Evolutionary conservation across 2,329 filamentous ascomycete genomes (phyloP), one percentile per base, ranked within the genome.

Genomic region (Fusarium sp.): DNA sequence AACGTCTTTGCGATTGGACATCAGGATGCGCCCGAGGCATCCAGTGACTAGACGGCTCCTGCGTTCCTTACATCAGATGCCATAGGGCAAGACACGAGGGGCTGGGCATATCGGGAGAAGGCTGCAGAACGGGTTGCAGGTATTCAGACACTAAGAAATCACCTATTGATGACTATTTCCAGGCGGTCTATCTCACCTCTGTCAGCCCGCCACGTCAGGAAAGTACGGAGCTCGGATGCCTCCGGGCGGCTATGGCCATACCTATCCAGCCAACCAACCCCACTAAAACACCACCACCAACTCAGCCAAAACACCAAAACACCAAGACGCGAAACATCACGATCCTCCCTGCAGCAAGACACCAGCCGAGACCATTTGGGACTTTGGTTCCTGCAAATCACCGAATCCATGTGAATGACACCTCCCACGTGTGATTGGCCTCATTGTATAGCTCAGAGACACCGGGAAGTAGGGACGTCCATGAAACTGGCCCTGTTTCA

Each of bases 401-500:
- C 57, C n/a, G 43, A 57, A 38, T n/a, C 67, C 22, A 59, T 40
- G 20, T 35, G 61, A 33, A 67, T 66, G 65, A 32, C 63, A 38
- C 47, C 14, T 47, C 57, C 64, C 32, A 14, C 60, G 47, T 43
- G 38, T 74, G 69, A 74, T 74, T 74, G 72, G 72, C 40, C 56
- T 69, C 33, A 30, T 27, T 45, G 30, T 45, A 47, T 33, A 47
- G 35, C 37, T 17, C 30, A 61, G 68, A 64, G 27, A 66, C 56
- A 67, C 45, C 56, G 30, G 62, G 43, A 27, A 65, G 58, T 62
- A 68, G 50, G 45, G 63, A 71, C 58, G 38, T 52, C 64, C 25
- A 22, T 78, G 76, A 78, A 78, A 78, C 76, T 59, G 52, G 61
- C 40, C 63, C 61, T 43, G 76, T 78, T 78, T 78, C 76, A 78